phyloP scores from a whole-genome alignment of 2,329 filamentous ascomycete genomes.

The Paramyrothecium sp. region DNA sequence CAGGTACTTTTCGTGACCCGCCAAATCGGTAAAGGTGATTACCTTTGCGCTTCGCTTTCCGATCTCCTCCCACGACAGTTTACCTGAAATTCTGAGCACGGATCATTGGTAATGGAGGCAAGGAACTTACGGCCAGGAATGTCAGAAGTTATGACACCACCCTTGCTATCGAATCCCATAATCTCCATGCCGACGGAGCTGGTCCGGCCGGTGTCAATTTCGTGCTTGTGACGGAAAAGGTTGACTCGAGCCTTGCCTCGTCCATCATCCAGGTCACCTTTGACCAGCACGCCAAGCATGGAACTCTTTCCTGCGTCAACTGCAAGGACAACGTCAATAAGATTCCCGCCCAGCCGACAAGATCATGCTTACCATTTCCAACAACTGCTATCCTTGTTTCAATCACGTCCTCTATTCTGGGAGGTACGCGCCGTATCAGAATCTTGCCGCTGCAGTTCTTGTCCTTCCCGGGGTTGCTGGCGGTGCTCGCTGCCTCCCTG shows the following conservation, averaged over 20 bases:
- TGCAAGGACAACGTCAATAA: constrained; percentile 23
- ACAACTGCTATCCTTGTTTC: constrained; percentile 97
- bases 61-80: constrained; percentile 95
- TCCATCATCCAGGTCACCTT: constrained; percentile 92
- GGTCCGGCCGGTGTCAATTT: constrained; percentile 92
- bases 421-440: constrained; percentile 73
- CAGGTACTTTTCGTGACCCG: constrained; percentile 92
- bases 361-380: constrained; percentile 68
- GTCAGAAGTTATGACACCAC: constrained; percentile 78
- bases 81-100: constrained; percentile 34
- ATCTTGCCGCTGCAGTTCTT: constrained; percentile 82
- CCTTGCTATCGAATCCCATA: constrained; percentile 89
- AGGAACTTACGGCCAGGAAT: constrained; percentile 72
- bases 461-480: constrained; percentile 58
- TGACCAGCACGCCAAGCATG: constrained; percentile 91
- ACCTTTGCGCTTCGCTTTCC: constrained; percentile 94
- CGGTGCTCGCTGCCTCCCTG: constrained; percentile 63
- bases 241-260: constrained; percentile 92
- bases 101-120: background rate
- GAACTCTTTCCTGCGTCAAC: constrained; percentile 97
- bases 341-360: background rate
- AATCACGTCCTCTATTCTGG: constrained; percentile 80
- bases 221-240: constrained; percentile 95
- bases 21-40: constrained; percentile 92
- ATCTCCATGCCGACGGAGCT: constrained; percentile 99